Percentiles rank a stretch among this genome's conserved stretches.
Evolutionary conservation across 2,329 filamentous ascomycete genomes (phyloP).

Genomic region (Fusarium sp.): DNA sequence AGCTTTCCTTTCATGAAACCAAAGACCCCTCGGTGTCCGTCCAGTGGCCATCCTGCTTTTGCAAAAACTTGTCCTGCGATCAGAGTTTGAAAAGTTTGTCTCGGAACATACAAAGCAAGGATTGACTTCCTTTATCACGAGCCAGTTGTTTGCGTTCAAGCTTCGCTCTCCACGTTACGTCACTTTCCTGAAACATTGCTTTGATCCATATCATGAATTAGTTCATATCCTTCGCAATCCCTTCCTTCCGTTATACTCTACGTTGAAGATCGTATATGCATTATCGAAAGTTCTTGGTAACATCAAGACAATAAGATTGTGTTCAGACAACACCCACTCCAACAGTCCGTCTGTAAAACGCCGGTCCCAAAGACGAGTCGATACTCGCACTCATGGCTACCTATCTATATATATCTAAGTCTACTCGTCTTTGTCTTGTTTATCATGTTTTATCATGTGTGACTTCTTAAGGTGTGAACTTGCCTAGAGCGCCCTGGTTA

Average conservation of each 20-base stretch:
- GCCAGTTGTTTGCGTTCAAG: too few species aligned
- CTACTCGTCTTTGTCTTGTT: background rate
- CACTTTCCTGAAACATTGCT: background rate
- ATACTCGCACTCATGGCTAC: background rate
- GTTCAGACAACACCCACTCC: background rate
- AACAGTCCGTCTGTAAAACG: slow-evolving; percentile 4
- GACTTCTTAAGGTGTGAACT: slow-evolving; percentile 60
- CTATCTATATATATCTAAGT: slow-evolving; percentile 1
- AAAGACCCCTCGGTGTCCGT: background rate
- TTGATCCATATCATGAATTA: too few species aligned
- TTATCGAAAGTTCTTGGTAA: too few species aligned
- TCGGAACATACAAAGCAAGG: too few species aligned
- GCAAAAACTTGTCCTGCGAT: too few species aligned
- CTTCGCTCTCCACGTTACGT: background rate
- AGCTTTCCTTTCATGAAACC: background rate
- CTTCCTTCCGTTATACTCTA: background rate
- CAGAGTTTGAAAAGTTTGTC: too few species aligned
- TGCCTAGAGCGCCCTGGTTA: slow-evolving; percentile 65
- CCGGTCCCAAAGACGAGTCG: background rate
- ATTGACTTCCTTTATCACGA: too few species aligned
- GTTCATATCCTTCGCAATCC: background rate
- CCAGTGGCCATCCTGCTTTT: too few species aligned
- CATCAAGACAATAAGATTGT: too few species aligned
- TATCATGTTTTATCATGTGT: background rate
- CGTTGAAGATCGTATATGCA: background rate